Evolutionary conservation across 192 early-diverging fungal species (phyloP).

Genomic region (Chytriomyces hyalinus): DNA sequence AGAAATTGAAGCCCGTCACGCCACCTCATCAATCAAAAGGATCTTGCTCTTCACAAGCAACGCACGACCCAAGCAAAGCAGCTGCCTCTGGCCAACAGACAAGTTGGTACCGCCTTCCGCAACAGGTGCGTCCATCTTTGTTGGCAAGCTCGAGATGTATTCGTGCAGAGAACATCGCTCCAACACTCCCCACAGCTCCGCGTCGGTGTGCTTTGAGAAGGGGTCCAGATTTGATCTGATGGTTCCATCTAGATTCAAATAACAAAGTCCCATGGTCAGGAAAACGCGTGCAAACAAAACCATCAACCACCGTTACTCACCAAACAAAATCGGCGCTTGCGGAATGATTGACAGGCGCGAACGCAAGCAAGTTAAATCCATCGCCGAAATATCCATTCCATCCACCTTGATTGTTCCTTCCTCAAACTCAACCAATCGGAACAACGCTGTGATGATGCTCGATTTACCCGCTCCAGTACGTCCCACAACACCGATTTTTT

Average conservation of each 20-base stretch:
- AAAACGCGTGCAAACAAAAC: conserved; percentile 70
- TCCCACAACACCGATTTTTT: conserved; percentile 85
- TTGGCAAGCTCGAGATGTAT: conserved; percentile 22
- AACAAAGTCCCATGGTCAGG: conserved; percentile 58
- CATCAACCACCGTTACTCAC: conserved; percentile 57
- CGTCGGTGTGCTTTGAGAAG: conserved; percentile 58
- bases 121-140: conserved; percentile 74
- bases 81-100: conserved; percentile 74
- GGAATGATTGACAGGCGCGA: conserved; percentile 56
- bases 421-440: conserved; percentile 65
- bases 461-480: conserved; percentile 81
- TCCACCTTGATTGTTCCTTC: conserved; percentile 63
- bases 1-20: no score
- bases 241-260: conserved; percentile 44
- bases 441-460: conserved; percentile 65
- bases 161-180: conserved; percentile 46
- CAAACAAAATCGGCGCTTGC: conserved; percentile 61
- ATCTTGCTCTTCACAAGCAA: conserved; percentile 40
- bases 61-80: conserved; percentile 52
- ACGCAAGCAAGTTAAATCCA: conserved; percentile 63
- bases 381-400: conserved; percentile 56
- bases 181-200: conserved; percentile 66
- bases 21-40: conserved; percentile 48
- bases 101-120: conserved; percentile 74
- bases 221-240: conserved; percentile 78